Percentiles rank a stretch among this genome's conserved stretches.
Conservation (phyloP, 805 yeast genomes). For the Candida broadrunensis region DNA sequence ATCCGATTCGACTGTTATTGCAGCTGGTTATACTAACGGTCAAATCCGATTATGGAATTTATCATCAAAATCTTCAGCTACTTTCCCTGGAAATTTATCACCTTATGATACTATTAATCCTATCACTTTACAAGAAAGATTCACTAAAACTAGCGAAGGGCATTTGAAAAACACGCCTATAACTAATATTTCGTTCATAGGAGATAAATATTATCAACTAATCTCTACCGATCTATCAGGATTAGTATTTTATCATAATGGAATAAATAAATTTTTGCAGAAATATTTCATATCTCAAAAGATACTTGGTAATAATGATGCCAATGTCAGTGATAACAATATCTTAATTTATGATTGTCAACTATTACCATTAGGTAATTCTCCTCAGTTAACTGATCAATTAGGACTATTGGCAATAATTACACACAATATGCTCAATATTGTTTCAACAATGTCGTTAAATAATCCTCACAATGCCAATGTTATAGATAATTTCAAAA, state of each 20-base stretch:
- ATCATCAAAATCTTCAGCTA: constrained; percentile 25
- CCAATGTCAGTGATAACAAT: constrained; percentile 12
- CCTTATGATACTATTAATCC: constrained; percentile 42
- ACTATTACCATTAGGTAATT: constrained; percentile 60
- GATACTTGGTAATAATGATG: constrained; percentile 46
- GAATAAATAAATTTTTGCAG: constrained; percentile 55
- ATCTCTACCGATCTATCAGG: constrained; percentile 34
- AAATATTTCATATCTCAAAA: constrained; percentile 45
- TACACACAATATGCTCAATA: constrained; percentile 46
- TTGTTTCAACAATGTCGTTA: constrained; percentile 53
- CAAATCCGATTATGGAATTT: constrained; percentile 66
- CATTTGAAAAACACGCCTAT: constrained; percentile 25
- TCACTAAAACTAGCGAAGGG: constrained; percentile 22
- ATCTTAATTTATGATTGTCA: constrained; percentile 29
- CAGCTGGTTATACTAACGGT: constrained; percentile 69
- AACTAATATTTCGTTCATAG: constrained; percentile 23
- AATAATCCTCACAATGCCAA: constrained; percentile 22
- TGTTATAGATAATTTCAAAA: constrained; percentile 50
- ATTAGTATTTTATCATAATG: constrained; percentile 60
- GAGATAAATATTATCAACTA: constrained; percentile 23
- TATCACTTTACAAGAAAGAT: constrained; percentile 20
- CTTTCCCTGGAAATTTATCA: constrained; percentile 49
- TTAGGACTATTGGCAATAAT: constrained; percentile 61
- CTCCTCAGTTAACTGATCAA: constrained; percentile 51
- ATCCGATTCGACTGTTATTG: constrained; percentile 65